These are phyloP conservation scores for Mycena leptocephala DNA, from an alignment of 768 basidiomycete genomes.

Conservation along the genomic window DNA sequence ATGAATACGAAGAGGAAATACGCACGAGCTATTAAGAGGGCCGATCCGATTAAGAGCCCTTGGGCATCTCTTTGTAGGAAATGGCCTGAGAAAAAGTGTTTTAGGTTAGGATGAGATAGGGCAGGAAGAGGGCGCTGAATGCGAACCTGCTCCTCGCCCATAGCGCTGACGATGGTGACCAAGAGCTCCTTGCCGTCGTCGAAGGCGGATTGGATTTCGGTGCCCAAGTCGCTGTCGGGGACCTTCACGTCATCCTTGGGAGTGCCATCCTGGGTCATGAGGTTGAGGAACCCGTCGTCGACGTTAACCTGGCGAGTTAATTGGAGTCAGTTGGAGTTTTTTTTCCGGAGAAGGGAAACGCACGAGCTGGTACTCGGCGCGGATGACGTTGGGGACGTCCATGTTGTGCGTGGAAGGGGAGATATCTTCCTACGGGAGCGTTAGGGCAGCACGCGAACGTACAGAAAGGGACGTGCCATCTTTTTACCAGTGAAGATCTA, in stretches of 20 bases:
- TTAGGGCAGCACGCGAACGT: constrained; percentile 9
- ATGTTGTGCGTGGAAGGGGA: constrained; percentile 99
- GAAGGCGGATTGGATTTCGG: constrained; percentile 77
- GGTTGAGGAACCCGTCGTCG: constrained; percentile 96
- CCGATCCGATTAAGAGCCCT: constrained; percentile 48
- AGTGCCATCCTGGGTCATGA: constrained; percentile 86
- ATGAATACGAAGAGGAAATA: neutral
- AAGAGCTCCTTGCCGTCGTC: constrained; percentile 91
- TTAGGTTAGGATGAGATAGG: neutral
- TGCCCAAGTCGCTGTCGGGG: constrained; percentile 89
- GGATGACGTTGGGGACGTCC: constrained; percentile 96
- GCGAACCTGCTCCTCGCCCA: constrained; percentile 90
- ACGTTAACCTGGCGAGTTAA: constrained; percentile 86
- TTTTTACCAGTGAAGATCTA: constrained; percentile 99
- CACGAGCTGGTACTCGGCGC: constrained; percentile 94
- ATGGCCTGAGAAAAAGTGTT: constrained; percentile 46
- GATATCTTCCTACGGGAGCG: constrained; percentile 84
- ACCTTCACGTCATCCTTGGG: constrained; percentile 96
- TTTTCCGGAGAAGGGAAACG: constrained; percentile 39
- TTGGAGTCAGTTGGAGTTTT: neutral
- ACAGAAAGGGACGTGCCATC: constrained; percentile 70
- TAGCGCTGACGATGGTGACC: constrained; percentile 90
- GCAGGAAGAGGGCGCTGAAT: neutral
- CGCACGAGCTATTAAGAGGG: constrained; percentile 16
- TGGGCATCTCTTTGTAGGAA: constrained; percentile 92